Evolutionary conservation across 1,139 yeast species (phyloP).

Genomic region (Hyphopichia khmerensis): DNA sequence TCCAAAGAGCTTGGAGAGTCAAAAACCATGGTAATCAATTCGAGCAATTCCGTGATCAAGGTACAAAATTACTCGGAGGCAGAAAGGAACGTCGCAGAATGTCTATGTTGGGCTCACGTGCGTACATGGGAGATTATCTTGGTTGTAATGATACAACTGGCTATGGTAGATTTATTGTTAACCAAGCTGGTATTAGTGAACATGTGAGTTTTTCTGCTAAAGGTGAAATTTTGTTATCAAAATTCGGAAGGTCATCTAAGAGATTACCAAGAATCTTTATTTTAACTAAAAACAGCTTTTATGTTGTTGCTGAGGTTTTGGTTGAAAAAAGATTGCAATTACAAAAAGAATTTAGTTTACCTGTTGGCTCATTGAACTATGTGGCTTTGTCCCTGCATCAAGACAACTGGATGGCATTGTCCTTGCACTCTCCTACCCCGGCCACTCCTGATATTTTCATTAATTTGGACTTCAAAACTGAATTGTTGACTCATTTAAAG

Average conservation of each 20-base stretch:
- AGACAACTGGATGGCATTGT: conserved; percentile 92
- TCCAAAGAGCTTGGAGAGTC: conserved; percentile 85
- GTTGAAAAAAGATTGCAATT: conserved; percentile 72
- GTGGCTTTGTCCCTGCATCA: conserved; percentile 73
- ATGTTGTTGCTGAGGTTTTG: conserved; percentile 69
- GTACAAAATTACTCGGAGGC: conserved; percentile 65
- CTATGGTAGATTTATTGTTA: conserved; percentile 65
- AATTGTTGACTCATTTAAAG: conserved; percentile 74
- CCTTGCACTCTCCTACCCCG: conserved; percentile 50
- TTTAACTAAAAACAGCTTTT: conserved; percentile 60
- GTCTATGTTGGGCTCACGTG: conserved; percentile 84
- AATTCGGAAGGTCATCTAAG: conserved; percentile 90
- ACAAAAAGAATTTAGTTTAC: conserved; percentile 61
- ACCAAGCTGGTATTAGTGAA: conserved; percentile 69
- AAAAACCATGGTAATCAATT: conserved; percentile 78
- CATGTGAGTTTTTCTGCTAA: conserved; percentile 72
- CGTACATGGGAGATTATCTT: conserved; percentile 93
- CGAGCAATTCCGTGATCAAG: conserved; percentile 82
- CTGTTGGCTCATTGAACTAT: conserved; percentile 59
- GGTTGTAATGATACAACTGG: conserved; percentile 77
- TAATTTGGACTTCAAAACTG: conserved; percentile 85
- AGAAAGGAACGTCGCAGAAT: conserved; percentile 88
- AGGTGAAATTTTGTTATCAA: conserved; percentile 79
- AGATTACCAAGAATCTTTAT: conserved; percentile 73
- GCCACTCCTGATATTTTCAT: conserved; percentile 76